phyloP scores from a whole-genome alignment of 805 yeast genomes.

The Myxozyma kluyveri region DNA sequence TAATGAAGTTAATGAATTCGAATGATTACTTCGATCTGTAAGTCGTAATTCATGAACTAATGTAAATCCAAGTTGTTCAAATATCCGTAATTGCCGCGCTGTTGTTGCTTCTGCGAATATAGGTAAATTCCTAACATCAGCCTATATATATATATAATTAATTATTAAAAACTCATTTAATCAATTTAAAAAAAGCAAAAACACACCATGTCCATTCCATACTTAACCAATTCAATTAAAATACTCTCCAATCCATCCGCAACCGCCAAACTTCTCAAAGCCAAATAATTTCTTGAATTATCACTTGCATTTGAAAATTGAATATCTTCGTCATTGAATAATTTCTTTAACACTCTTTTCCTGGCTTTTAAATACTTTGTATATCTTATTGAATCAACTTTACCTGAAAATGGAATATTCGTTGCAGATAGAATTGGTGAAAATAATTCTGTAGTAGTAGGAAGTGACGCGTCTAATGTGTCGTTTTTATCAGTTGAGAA shows the following conservation, averaged over 20 bases:
- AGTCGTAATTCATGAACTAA: conserved; percentile 24
- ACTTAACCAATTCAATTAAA: conserved; percentile 12
- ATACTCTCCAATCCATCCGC: conserved; percentile 1
- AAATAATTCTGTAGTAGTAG: no score
- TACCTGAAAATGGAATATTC: conserved; percentile 11
- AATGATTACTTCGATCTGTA: background rate
- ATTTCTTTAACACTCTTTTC: conserved; percentile 1
- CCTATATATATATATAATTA: conserved; percentile 2
- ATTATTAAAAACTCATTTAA: background rate
- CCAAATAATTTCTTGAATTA: background rate
- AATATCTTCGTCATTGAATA: conserved; percentile 4
- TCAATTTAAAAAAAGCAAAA: background rate
- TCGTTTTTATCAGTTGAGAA: background rate
- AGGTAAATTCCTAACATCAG: conserved; percentile 25
- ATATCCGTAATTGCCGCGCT: background rate
- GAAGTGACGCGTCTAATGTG: background rate
- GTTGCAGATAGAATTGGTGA: background rate
- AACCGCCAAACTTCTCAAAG: background rate
- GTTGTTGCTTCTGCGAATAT: conserved; percentile 17
- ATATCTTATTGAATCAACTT: conserved; percentile 13
- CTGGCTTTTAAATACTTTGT: conserved; percentile 1
- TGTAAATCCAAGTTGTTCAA: conserved; percentile 15
- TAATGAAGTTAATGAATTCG: background rate
- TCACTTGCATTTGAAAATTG: background rate
- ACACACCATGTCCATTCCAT: conserved; percentile 24